A percentile compares a stretch with the other conserved stretches of the same genome.
phyloP scores from a whole-genome alignment of 2,329 filamentous ascomycete genomes.

The Clonostachys sp. region DNA sequence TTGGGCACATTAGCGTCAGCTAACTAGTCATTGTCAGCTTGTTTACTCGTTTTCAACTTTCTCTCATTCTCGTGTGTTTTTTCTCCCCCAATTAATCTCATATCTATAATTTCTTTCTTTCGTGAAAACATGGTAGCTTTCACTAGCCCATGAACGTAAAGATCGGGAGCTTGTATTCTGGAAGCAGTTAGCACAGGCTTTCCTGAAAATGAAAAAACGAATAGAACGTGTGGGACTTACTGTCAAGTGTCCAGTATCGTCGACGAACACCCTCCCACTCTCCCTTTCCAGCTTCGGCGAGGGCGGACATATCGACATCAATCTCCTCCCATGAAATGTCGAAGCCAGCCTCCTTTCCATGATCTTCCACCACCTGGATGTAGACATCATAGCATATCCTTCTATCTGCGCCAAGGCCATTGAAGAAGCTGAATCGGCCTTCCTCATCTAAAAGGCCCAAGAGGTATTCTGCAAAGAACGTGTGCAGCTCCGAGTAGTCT shows the following conservation, averaged over 20 bases:
- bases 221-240: conserved; percentile 32
- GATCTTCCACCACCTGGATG: conserved; percentile 85
- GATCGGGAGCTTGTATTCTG: conserved; percentile 67
- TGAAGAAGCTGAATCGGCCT: conserved; percentile 82
- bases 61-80: background rate
- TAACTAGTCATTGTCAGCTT: no score
- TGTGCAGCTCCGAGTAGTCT: conserved; percentile 77
- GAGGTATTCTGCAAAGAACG: conserved; percentile 85
- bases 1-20: no score
- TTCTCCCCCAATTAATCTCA: background rate
- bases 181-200: conserved; percentile 15
- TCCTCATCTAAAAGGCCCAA: conserved; percentile 69
- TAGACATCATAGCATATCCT: conserved; percentile 96
- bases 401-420: conserved; percentile 87
- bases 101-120: background rate
- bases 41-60: background rate
- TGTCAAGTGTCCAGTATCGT: conserved; percentile 84
- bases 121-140: background rate
- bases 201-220: background rate
- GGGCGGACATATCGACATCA: conserved; percentile 59
- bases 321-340: conserved; percentile 85
- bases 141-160: conserved; percentile 67
- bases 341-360: conserved; percentile 82
- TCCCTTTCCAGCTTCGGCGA: conserved; percentile 62
- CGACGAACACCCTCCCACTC: conserved; percentile 88